Evolutionary conservation across 768 basidiomycete species (phyloP).

Genomic region (Lactarius deliciosus): DNA sequence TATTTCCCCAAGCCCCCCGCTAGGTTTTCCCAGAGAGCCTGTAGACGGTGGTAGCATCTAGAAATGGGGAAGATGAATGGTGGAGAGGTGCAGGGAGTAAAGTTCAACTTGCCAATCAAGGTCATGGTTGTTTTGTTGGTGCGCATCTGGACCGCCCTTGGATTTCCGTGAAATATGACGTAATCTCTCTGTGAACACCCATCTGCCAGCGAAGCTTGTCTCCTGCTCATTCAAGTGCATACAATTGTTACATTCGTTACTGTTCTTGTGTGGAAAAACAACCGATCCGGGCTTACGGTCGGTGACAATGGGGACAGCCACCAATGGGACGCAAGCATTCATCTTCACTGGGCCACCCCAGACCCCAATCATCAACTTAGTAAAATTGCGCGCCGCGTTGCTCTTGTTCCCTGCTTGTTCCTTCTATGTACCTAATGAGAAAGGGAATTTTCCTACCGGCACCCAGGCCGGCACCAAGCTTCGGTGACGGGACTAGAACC

Average conservation of each 20-base stretch:
- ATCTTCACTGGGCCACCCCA: no score
- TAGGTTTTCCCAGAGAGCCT: background rate
- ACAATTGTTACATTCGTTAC: no score
- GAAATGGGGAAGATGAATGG: background rate
- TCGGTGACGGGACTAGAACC: background rate
- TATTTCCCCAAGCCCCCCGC: background rate
- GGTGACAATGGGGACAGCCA: background rate
- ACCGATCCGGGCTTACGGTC: background rate
- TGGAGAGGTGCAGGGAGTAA: background rate
- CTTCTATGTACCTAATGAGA: background rate
- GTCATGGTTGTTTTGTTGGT: no score
- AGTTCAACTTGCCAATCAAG: no score
- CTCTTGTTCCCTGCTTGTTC: background rate
- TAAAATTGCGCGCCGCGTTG: no score
- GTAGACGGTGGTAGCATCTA: background rate
- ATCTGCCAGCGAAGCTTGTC: no score
- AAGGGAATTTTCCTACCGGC: background rate
- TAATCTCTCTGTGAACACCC: background rate
- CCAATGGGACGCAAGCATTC: background rate
- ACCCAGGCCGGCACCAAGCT: no score
- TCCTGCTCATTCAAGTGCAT: no score
- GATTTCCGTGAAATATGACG: background rate
- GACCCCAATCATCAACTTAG: no score
- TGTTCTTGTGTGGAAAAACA: background rate
- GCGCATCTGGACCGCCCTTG: no score